These are phyloP conservation scores for Schizophyllum amplum DNA, from an alignment of 1,284 basidiomycete species.

Conservation along the genomic window DNA sequence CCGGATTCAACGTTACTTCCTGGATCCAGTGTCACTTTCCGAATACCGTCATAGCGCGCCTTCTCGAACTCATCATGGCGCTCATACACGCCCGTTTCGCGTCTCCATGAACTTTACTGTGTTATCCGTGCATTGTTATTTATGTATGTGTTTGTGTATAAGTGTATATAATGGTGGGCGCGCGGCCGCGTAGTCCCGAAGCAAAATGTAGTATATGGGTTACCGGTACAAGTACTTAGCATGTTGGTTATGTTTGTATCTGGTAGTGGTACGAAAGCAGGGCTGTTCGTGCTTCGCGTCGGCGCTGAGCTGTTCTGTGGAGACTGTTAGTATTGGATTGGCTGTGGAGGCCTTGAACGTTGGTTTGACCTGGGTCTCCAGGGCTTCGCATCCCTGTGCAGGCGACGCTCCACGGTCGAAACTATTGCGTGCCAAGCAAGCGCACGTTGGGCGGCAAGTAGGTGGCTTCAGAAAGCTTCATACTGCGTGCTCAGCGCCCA, in stretches of 20 bases:
- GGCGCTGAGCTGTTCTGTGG: not conserved
- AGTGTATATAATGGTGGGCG: not conserved
- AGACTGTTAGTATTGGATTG: no score
- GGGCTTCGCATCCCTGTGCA: no score
- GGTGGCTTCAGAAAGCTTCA: no score
- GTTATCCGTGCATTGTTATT: no score
- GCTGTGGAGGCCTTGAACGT: no score
- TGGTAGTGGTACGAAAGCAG: not conserved
- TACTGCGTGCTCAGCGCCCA: no score
- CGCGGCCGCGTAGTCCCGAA: not conserved
- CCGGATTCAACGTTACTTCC: not conserved
- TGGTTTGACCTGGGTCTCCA: no score
- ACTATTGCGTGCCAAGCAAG: no score
- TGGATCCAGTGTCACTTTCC: not conserved
- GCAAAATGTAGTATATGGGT: not conserved
- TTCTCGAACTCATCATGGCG: no score
- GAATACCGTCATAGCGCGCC: not conserved
- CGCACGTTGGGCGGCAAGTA: no score
- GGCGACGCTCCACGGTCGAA: no score
- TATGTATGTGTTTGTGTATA: no score
- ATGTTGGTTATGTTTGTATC: not conserved
- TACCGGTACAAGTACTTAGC: not conserved
- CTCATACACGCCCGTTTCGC: not conserved
- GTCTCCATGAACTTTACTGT: not conserved
- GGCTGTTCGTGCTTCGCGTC: slow-evolving; percentile 1